Conservation (phyloP, 192 early-diverging fungal species). For the Dissophora globulifera region DNA sequence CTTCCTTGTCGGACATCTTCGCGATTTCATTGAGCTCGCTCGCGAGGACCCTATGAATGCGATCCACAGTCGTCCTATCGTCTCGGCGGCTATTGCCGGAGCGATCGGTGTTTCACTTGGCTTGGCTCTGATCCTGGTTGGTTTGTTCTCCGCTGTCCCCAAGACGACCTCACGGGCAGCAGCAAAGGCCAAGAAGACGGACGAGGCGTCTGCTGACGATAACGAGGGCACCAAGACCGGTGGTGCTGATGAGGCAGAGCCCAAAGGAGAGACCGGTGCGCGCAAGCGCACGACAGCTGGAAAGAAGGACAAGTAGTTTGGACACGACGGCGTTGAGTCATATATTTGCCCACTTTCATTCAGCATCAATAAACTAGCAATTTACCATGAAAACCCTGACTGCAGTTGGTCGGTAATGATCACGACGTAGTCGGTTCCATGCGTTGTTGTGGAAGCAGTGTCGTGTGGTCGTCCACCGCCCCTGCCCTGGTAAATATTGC, state of each 20-base stretch:
- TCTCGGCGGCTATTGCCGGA: slow-evolving; percentile 42
- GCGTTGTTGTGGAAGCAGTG: too few relatives aligned
- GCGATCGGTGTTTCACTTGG: slow-evolving; percentile 32
- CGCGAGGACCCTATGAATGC: slow-evolving; percentile 55
- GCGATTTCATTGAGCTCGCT: slow-evolving; percentile 45
- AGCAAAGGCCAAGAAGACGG: slow-evolving; percentile 56
- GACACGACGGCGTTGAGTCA: too few relatives aligned
- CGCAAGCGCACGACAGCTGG: slow-evolving; percentile 36
- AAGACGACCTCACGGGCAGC: not conserved
- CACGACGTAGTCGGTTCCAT: too few relatives aligned
- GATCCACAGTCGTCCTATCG: slow-evolving; percentile 47
- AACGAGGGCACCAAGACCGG: not conserved
- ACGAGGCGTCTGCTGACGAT: slow-evolving; percentile 53
- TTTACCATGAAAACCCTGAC: too few relatives aligned
- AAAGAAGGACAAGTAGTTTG: slow-evolving; percentile 34
- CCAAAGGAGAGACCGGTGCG: slow-evolving; percentile 6
- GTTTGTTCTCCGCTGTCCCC: slow-evolving; percentile 36
- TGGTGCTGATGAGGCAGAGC: not conserved
- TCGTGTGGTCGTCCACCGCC: too few relatives aligned
- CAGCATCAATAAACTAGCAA: too few relatives aligned
- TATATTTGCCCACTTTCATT: not conserved
- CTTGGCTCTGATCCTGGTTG: slow-evolving; percentile 47
- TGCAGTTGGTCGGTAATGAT: too few relatives aligned
- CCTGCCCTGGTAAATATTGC: too few relatives aligned
- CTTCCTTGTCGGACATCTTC: slow-evolving; percentile 32